Base-by-base conservation (phyloP, 1,139 yeast species). In the Yamadazyma dushanensis region DNA sequence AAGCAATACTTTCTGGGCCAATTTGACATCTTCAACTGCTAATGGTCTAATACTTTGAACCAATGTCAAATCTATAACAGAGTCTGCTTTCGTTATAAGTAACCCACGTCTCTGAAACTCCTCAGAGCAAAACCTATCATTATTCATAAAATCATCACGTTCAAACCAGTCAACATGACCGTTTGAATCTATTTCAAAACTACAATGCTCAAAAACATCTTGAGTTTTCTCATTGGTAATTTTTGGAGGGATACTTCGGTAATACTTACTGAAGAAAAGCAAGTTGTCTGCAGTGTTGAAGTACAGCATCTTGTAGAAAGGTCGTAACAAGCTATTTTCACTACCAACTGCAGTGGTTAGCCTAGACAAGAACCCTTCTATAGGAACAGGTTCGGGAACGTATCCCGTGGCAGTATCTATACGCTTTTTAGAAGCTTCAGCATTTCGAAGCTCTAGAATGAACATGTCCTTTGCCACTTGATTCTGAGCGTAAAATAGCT, bases 331-430 rank as follows among this genome's bases (percentile, higher is more conserved):
- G 22, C 62, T 53, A 17, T 45, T 55, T 35, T 63, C 59, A 27
- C 60, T 51, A 0, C 89, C 90, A 5, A 58, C 50, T 46, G 74
- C 68, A 31, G 77, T 70, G 0, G 84, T 69, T 27, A 84, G 55
- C 34, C 84, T 69, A 2, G 77, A 66, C 10, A 88, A 57, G 53
- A 84, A 87, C 0, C 97, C 96, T 58, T 87, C 95, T 7, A 86
- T 57, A 0, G 94, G 81, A 0, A 58, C 43, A 0, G 95, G 95
- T 48, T 84, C 92, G 6, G 19, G 17, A 3, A 20, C 7, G 3
- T 5, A 7, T 7, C 8, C n/a, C 8, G 13, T n/a, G 3, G 10
- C 31, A 7, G 31, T 16, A 15, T 31, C 30, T 5, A 37, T 22
- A 6, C 19, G 26, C 16, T 38, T 26, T n/a, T 30, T 32, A 9